These are phyloP conservation scores for Leccinum disarticulatum DNA, from an alignment of 768 basidiomycete species.

Conservation along the genomic window DNA sequence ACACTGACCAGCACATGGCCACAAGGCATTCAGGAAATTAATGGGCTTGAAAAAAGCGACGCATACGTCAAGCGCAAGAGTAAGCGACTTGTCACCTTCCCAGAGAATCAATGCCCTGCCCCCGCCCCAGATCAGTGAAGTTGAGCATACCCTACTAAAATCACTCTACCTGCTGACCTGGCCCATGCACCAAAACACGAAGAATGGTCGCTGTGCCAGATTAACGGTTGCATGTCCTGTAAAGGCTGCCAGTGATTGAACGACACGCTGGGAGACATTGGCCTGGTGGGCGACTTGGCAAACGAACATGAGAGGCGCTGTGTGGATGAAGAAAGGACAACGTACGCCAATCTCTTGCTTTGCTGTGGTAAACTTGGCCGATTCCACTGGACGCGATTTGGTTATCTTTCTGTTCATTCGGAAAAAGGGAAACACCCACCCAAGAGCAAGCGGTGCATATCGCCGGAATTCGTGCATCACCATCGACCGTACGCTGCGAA, in stretches of 20 bases:
- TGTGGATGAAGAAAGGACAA: slow-evolving; percentile 16
- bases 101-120: slow-evolving; percentile 57
- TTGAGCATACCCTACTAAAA: slow-evolving; percentile 1
- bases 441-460: slow-evolving; percentile 57
- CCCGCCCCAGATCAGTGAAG: slow-evolving; percentile 12
- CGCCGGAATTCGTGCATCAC: slow-evolving; percentile 70
- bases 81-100: slow-evolving; percentile 57
- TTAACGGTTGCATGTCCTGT: slow-evolving; percentile 50
- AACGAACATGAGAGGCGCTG: slow-evolving; percentile 8
- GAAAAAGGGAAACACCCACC: slow-evolving; percentile 38
- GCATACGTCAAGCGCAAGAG: slow-evolving; percentile 61
- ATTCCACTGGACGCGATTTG: slow-evolving; percentile 37
- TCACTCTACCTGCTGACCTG: slow-evolving; percentile 55
- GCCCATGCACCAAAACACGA: slow-evolving; percentile 74
- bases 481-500: slow-evolving; percentile 60
- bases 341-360: slow-evolving; percentile 70
- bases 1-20: slow-evolving; percentile 61
- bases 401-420: background rate
- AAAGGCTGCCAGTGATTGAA: slow-evolving; percentile 57
- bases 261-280: slow-evolving; percentile 56
- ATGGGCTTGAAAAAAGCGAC: slow-evolving; percentile 59
- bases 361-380: slow-evolving; percentile 48
- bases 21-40: slow-evolving; percentile 59
- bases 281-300: slow-evolving; percentile 59
- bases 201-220: slow-evolving; percentile 61